Evolutionary conservation across 2,329 filamentous ascomycete species (phyloP).

Genomic region (Paraconiothyrium sp.): DNA sequence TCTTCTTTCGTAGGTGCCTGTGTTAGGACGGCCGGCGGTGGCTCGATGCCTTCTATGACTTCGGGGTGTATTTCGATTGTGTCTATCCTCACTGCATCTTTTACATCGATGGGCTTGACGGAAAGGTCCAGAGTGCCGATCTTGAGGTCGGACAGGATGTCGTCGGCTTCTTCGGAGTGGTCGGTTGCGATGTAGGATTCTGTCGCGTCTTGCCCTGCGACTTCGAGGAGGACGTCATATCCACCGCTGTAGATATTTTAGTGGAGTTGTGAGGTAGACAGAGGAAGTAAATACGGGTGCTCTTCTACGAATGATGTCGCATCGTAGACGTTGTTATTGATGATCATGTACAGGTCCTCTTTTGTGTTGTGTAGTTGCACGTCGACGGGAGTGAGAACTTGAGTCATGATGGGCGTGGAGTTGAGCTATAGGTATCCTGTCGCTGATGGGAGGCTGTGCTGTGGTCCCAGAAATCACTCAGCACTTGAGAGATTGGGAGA

Average conservation of each 20-base stretch:
- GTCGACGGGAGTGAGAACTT: neutral
- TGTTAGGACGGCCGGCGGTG: neutral
- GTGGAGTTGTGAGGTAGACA: neutral
- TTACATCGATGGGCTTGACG: too few species aligned
- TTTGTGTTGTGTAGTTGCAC: neutral
- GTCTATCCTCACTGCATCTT: too few species aligned
- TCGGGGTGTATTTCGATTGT: neutral
- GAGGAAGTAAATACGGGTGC: neutral
- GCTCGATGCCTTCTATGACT: neutral
- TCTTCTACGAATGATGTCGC: neutral
- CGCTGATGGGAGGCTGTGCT: neutral
- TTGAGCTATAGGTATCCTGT: neutral
- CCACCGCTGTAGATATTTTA: neutral
- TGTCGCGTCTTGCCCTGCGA: neutral
- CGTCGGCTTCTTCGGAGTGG: neutral
- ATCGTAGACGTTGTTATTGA: neutral
- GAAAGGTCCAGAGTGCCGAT: neutral
- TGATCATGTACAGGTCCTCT: neutral
- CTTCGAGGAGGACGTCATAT: neutral
- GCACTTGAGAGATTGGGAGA: neutral
- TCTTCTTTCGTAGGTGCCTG: neutral
- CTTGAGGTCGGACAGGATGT: neutral
- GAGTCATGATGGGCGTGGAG: neutral
- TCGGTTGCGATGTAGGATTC: neutral
- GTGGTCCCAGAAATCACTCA: neutral